Conservation (phyloP, 176 grass and related monocot genomes). For the Ampelocalamus luodianensis region DNA sequence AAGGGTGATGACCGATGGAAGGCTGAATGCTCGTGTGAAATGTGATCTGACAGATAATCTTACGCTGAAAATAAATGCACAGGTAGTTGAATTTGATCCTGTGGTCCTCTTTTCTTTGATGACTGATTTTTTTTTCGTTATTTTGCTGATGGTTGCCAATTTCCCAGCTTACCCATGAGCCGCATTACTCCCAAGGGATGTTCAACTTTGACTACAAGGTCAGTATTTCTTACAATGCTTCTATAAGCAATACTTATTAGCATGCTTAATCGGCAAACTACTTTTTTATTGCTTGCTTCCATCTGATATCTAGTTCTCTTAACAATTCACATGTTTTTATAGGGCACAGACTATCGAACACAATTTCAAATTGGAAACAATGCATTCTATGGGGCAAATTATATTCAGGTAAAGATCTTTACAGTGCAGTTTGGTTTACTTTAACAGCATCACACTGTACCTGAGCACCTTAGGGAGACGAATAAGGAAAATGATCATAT, state of each 20-base stretch:
- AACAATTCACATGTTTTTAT: conserved; percentile 45
- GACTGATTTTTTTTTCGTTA: neutral
- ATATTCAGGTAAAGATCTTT: conserved; percentile 74
- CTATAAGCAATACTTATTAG: neutral
- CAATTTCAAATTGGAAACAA: conserved; percentile 99
- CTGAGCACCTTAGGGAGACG: neutral
- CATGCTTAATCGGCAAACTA: neutral
- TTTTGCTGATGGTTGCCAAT: conserved; percentile 31
- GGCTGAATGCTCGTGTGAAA: conserved; percentile 94
- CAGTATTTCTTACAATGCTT: conserved; percentile 21
- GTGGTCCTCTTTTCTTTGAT: conserved; percentile 11
- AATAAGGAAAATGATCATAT: conserved; percentile 6
- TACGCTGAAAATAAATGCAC: conserved; percentile 88
- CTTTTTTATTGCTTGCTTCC: conserved; percentile 28
- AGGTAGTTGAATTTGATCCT: conserved; percentile 57
- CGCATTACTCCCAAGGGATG: conserved; percentile 98
- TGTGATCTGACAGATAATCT: conserved; percentile 90
- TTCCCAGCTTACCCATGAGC: conserved; percentile 90
- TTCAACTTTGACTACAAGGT: conserved; percentile 99
- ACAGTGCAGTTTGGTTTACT: neutral
- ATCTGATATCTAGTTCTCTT: conserved; percentile 6
- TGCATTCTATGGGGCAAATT: conserved; percentile 98
- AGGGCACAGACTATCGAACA: conserved; percentile 84
- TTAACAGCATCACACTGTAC: conserved; percentile 25
- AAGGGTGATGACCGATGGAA: conserved; percentile 94